Percentiles rank a stretch among this genome's conserved stretches.
Conservation (phyloP, 257 asterid species). For the Dorcoceras hygrometricum region DNA sequence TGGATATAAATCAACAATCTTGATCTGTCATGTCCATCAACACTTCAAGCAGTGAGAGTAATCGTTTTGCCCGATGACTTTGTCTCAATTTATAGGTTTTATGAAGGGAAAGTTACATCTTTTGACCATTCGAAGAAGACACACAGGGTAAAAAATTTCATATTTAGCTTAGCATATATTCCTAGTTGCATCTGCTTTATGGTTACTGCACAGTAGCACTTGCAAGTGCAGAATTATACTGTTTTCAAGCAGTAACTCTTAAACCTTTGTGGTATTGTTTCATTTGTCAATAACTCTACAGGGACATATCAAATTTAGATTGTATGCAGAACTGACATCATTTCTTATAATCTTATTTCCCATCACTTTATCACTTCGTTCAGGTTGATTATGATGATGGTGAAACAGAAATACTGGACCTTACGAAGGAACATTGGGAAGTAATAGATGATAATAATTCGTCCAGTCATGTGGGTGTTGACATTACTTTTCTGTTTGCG, state of each 20-base stretch:
- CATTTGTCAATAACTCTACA: not conserved
- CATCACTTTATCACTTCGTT: slow-evolving; percentile 12
- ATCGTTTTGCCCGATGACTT: not conserved
- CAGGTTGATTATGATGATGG: slow-evolving; percentile 38
- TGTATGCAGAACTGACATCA: not conserved
- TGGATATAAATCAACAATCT: slow-evolving; percentile 1
- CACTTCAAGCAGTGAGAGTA: not conserved
- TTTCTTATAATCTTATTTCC: too few species aligned
- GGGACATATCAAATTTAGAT: not conserved
- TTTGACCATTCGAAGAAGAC: slow-evolving; percentile 23
- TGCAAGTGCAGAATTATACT: slow-evolving; percentile 10
- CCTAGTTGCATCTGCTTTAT: not conserved
- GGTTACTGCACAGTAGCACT: not conserved
- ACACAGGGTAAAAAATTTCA: slow-evolving; percentile 32
- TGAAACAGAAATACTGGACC: slow-evolving; percentile 27
- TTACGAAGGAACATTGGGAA: slow-evolving; percentile 30
- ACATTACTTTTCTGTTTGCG: not conserved
- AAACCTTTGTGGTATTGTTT: slow-evolving; percentile 4
- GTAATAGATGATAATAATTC: slow-evolving; percentile 9
- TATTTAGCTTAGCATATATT: not conserved
- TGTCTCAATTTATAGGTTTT: slow-evolving; percentile 34
- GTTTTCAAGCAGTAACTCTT: not conserved
- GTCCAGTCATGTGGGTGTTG: slow-evolving; percentile 16
- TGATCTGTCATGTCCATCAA: not conserved
- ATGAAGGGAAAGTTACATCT: slow-evolving; percentile 27